Percentiles rank a stretch among this genome's conserved stretches.
These are phyloP conservation scores for Candida verbasci DNA, from an alignment of 805 yeast genomes.

Conservation along the genomic window DNA sequence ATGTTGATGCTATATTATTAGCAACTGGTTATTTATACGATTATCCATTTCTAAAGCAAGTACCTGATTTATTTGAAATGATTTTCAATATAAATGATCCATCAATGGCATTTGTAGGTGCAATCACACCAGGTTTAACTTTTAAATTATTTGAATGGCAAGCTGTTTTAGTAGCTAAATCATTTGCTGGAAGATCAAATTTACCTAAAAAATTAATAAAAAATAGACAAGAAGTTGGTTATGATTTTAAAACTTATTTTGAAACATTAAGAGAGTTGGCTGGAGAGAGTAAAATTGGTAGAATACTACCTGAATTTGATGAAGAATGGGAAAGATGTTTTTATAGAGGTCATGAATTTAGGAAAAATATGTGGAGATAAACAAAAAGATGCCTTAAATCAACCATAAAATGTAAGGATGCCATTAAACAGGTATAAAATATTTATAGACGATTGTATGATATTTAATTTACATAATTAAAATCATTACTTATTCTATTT, in stretches of 20 bases:
- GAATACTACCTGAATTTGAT: conserved; percentile 18
- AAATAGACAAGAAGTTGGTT: conserved; percentile 22
- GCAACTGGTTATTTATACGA: conserved; percentile 36
- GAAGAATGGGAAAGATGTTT: conserved; percentile 17
- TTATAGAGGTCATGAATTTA: conserved; percentile 16
- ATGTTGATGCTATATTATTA: conserved; percentile 25
- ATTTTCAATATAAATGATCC: conserved; percentile 31
- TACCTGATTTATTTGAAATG: conserved; percentile 28
- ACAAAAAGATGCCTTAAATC: too few relatives aligned
- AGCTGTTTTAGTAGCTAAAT: conserved; percentile 31
- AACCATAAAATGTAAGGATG: too few relatives aligned
- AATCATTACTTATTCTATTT: conserved; percentile 18
- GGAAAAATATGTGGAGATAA: conserved; percentile 8
- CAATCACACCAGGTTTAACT: conserved; percentile 34
- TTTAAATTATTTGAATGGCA: conserved; percentile 41
- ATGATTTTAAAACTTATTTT: conserved; percentile 19
- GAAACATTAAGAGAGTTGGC: conserved; percentile 16
- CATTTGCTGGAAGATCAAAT: conserved; percentile 22
- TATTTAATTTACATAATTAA: conserved; percentile 19
- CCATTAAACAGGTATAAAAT: too few relatives aligned
- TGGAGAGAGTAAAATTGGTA: conserved; percentile 19
- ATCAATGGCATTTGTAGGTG: conserved; percentile 29
- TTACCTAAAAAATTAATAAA: conserved; percentile 23
- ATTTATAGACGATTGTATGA: too few relatives aligned
- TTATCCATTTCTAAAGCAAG: conserved; percentile 27